These are phyloP conservation scores for Cercospora nicotianae DNA, from an alignment of 2,329 filamentous ascomycete species.

Conservation along the genomic window DNA sequence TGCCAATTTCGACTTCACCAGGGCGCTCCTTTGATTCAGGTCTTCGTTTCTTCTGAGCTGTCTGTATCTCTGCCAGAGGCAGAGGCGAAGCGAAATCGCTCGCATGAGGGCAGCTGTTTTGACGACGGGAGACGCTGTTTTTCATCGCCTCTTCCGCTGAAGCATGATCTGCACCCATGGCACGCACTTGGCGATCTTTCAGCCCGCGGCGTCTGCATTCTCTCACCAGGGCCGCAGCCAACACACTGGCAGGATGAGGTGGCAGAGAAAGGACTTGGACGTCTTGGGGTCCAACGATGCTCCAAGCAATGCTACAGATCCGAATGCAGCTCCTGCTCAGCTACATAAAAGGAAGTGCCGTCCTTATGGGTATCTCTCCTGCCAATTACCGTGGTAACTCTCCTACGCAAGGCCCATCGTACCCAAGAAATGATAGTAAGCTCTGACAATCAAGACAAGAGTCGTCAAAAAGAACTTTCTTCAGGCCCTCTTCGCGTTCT, in stretches of 20 bases:
- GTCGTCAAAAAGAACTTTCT: neutral
- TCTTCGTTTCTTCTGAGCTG: neutral
- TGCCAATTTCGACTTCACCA: neutral
- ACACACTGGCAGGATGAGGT: neutral
- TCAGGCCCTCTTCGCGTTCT: constrained; percentile 24
- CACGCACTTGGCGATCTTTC: neutral
- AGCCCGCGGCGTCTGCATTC: neutral
- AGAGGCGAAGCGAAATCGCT: neutral
- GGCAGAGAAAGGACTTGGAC: neutral
- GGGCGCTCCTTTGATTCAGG: neutral
- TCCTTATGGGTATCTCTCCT: neutral
- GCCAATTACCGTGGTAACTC: neutral
- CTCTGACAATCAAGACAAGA: neutral
- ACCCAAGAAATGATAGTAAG: neutral
- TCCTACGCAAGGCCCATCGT: neutral
- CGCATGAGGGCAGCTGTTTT: too few species aligned
- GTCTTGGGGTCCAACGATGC: neutral
- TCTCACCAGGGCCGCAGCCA: neutral
- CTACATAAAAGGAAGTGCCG: neutral
- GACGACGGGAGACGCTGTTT: too few species aligned
- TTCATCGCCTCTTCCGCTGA: neutral
- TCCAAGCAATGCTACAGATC: neutral
- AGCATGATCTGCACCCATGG: neutral
- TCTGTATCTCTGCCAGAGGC: neutral
- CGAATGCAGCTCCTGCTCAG: neutral